These are phyloP conservation scores for Casaregolazyma suthepensis DNA, from an alignment of 1,139 yeast species.

Conservation along the genomic window DNA sequence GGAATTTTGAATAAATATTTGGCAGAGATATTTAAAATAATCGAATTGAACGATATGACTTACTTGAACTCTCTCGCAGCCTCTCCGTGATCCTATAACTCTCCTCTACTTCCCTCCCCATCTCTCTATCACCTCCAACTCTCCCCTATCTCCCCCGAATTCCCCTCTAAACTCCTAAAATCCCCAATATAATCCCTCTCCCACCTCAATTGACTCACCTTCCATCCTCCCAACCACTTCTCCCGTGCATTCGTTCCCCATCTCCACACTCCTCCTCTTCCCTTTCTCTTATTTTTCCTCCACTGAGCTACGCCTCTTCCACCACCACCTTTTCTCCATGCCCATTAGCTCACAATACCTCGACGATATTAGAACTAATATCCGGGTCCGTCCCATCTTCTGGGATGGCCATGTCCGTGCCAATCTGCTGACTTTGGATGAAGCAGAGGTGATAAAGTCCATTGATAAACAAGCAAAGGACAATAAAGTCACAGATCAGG, in stretches of 20 bases:
- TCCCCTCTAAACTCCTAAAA: not conserved
- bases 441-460: constrained; percentile 58
- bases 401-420: constrained; percentile 91
- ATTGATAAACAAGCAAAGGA: constrained; percentile 47
- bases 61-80: not conserved
- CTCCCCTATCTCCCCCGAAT: not conserved
- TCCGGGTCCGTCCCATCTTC: constrained; percentile 78
- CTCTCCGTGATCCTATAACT: too few species aligned
- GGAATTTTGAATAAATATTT: not conserved
- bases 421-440: constrained; percentile 56
- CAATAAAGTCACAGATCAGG: constrained; percentile 33
- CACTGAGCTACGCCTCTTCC: not conserved
- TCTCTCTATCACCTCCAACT: not conserved
- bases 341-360: constrained; percentile 47
- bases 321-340: not conserved
- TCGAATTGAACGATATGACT: not conserved
- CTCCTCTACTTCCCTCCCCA: not conserved
- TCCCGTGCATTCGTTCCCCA: not conserved
- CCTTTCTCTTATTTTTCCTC: not conserved
- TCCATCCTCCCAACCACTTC: not conserved
- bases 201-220: not conserved
- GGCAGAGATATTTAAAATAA: not conserved
- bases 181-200: too few species aligned
- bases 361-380: constrained; percentile 66
- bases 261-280: not conserved